These are phyloP conservation scores for Dactylorhiza incarnata DNA, from an alignment of 106 monocot genomes.

Conservation along the genomic window DNA sequence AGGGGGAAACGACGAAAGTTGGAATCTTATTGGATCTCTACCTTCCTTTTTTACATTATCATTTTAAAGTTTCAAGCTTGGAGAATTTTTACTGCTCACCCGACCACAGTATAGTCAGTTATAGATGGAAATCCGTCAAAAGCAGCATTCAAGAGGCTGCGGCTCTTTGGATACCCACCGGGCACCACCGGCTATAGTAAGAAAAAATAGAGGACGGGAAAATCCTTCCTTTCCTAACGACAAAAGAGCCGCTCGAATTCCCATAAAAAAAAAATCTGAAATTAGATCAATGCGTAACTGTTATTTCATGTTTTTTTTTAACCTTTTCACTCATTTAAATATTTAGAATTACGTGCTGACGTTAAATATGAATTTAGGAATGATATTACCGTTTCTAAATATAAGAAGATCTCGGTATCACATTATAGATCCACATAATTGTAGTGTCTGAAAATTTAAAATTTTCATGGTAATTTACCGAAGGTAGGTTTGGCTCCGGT, in stretches of 20 bases:
- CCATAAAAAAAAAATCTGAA: background rate
- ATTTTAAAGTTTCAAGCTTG: background rate
- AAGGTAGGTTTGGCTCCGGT: too few species aligned
- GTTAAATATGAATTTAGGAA: too few species aligned
- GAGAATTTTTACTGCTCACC: background rate
- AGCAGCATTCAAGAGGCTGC: background rate
- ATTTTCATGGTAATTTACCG: too few species aligned
- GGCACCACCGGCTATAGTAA: background rate
- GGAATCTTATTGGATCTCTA: constrained; percentile 5
- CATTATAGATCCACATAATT: too few species aligned
- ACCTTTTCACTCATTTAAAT: too few species aligned
- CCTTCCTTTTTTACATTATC: background rate
- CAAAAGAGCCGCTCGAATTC: background rate
- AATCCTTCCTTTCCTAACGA: background rate
- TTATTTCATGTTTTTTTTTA: too few species aligned
- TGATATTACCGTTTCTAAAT: too few species aligned
- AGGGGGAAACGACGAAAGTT: background rate
- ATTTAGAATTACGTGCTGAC: too few species aligned
- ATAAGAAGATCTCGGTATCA: too few species aligned
- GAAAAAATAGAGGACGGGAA: background rate
- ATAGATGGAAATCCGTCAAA: constrained; percentile 2
- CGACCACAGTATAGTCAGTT: background rate
- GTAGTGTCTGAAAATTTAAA: too few species aligned
- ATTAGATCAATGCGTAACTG: too few species aligned
- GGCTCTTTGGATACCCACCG: constrained; percentile 5